These are phyloP conservation scores for Magnolia kwangsiensis DNA, from an alignment of 164 flowering plant genomes.

Conservation along the genomic window DNA sequence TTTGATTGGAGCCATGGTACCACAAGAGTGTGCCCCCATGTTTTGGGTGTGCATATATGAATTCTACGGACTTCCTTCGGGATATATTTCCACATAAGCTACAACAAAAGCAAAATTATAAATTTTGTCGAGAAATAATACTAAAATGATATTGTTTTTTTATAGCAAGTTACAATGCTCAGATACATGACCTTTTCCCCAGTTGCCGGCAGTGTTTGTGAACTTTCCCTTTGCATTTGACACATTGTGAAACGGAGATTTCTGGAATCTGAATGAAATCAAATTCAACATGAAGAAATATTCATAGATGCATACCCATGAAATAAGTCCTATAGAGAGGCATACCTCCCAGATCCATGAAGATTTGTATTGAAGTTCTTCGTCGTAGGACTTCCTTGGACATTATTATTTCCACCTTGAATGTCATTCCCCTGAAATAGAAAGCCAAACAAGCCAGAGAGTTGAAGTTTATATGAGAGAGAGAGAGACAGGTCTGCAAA, in stretches of 20 bases:
- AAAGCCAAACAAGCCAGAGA: neutral
- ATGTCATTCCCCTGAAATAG: neutral
- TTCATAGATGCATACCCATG: neutral
- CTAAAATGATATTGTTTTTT: neutral
- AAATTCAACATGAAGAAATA: constrained; percentile 1
- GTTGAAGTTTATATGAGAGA: neutral
- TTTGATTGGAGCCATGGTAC: too few relatives aligned
- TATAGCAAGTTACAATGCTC: neutral
- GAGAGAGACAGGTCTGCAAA: neutral
- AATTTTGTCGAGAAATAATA: too few relatives aligned
- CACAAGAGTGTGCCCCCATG: too few relatives aligned
- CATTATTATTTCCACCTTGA: neutral
- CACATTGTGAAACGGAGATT: neutral
- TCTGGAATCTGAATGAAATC: constrained; percentile 5
- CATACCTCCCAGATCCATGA: neutral
- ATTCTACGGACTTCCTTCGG: neutral
- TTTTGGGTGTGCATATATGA: neutral
- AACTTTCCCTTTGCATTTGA: neutral
- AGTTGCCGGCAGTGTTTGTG: neutral
- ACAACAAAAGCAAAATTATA: neutral
- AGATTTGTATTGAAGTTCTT: neutral
- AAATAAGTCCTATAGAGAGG: neutral
- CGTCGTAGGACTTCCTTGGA: constrained; percentile 1
- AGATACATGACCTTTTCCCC: neutral
- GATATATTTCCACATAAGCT: neutral